A percentile compares a stretch with the other conserved stretches of the same genome.
Evolutionary conservation across 2,329 filamentous ascomycete species (phyloP).

Genomic region (Fusarium sp.): DNA sequence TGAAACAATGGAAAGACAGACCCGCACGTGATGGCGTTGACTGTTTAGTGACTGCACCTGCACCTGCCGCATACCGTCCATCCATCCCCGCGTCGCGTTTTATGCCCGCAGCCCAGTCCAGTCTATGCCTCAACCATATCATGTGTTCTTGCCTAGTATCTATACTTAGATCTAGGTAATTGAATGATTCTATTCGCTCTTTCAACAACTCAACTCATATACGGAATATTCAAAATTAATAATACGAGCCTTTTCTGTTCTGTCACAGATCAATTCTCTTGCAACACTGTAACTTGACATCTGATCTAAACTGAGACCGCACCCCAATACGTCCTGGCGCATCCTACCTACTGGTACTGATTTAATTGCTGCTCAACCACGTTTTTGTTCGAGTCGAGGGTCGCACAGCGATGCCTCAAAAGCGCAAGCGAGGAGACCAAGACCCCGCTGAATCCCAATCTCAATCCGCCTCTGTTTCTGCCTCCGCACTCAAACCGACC

Average conservation of each 20-base stretch:
- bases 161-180: constrained; percentile 3
- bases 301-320: background rate
- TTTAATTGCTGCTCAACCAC: background rate
- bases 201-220: constrained; percentile 4
- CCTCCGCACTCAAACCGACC: constrained; percentile 9
- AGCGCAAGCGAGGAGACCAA: constrained; percentile 53
- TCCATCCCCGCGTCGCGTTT: constrained; percentile 30
- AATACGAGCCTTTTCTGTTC: background rate
- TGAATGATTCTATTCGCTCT: constrained; percentile 9
- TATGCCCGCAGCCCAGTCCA: background rate
- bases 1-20: background rate
- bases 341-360: background rate
- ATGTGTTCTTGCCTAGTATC: background rate
- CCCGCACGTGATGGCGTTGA: constrained; percentile 38
- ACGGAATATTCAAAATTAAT: background rate
- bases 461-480: constrained; percentile 1
- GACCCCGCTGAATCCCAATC: constrained; percentile 38
- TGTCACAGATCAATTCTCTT: background rate
- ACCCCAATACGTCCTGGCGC: background rate
- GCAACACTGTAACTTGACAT: background rate
- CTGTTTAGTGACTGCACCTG: background rate
- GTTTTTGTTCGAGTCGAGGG: constrained; percentile 19
- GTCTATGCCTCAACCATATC: background rate
- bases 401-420: constrained; percentile 52
- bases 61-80: constrained; percentile 9